Evolutionary conservation across 306 rosid species (phyloP).

Genomic region (Quercus cerris): DNA sequence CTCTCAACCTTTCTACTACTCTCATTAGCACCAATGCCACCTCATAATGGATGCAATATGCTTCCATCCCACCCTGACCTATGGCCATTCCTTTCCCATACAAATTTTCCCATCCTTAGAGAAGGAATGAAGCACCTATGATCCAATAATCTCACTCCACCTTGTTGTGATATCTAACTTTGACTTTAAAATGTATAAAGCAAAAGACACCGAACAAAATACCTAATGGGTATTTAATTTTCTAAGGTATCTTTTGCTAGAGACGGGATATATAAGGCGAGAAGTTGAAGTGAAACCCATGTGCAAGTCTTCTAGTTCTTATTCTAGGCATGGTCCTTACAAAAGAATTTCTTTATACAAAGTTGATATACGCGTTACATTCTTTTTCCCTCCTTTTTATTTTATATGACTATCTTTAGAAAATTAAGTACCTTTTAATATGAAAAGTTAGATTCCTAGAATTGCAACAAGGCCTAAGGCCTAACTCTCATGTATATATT

Average conservation of each 20-base stretch:
- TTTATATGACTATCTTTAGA: neutral
- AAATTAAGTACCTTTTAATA: neutral
- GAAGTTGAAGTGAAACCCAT: constrained; percentile 15
- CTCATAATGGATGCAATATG: no score
- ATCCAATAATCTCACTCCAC: no score
- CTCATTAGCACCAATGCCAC: no score
- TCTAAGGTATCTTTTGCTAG: neutral
- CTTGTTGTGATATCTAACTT: no score
- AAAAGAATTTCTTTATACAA: constrained; percentile 23
- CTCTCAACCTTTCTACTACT: no score
- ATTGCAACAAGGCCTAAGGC: constrained; percentile 6
- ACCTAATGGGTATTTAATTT: neutral
- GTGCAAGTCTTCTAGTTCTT: constrained; percentile 19
- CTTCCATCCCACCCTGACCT: no score
- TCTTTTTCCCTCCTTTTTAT: neutral
- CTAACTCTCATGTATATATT: neutral
- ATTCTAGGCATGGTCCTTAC: constrained; percentile 20
- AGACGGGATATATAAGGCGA: neutral
- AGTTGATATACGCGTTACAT: constrained; percentile 19
- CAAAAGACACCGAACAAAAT: neutral
- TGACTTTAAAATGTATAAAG: neutral
- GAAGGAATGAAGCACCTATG: no score
- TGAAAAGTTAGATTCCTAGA: constrained; percentile 21
- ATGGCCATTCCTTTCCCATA: no score
- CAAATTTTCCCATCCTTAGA: no score